These are phyloP conservation scores for Globisporangium lucens DNA, from an alignment of 352 stramenopile genomes.

Conservation along the genomic window DNA sequence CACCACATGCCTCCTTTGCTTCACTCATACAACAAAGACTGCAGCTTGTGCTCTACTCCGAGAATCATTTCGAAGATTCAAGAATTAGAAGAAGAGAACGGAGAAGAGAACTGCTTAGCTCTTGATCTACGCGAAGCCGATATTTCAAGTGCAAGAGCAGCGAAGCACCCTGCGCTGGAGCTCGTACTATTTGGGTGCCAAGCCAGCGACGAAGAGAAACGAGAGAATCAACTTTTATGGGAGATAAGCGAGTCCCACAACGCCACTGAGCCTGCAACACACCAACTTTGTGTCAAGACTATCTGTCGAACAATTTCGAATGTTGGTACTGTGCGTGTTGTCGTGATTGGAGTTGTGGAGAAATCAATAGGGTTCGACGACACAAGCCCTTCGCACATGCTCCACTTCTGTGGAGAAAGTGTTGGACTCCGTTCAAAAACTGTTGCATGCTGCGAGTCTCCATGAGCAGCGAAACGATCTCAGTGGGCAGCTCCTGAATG, in stretches of 20 bases:
- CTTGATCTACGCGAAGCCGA: not conserved
- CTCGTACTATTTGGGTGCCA: conserved; percentile 1
- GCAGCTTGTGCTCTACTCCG: not conserved
- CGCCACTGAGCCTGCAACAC: not conserved
- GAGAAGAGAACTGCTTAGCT: not conserved
- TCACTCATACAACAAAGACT: conserved; percentile 5
- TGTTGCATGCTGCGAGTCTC: not conserved
- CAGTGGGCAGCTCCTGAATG: not conserved
- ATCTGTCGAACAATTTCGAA: not conserved
- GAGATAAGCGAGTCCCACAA: not conserved
- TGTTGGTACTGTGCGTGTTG: not conserved
- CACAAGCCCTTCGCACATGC: not conserved
- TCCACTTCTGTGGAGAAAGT: conserved; percentile 2
- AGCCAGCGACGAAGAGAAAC: not conserved
- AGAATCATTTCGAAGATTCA: not conserved
- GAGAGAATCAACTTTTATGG: not conserved
- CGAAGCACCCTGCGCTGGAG: conserved; percentile 3
- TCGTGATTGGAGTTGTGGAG: conserved; percentile 1
- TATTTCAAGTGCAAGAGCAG: not conserved
- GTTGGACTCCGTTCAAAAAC: not conserved
- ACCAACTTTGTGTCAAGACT: not conserved
- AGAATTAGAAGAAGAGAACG: not conserved
- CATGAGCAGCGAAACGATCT: not conserved
- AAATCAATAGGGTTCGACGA: not conserved
- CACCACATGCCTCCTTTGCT: not conserved